phyloP scores from a whole-genome alignment of 2,329 filamentous ascomycete genomes.

The Trichophyton rubrum region DNA sequence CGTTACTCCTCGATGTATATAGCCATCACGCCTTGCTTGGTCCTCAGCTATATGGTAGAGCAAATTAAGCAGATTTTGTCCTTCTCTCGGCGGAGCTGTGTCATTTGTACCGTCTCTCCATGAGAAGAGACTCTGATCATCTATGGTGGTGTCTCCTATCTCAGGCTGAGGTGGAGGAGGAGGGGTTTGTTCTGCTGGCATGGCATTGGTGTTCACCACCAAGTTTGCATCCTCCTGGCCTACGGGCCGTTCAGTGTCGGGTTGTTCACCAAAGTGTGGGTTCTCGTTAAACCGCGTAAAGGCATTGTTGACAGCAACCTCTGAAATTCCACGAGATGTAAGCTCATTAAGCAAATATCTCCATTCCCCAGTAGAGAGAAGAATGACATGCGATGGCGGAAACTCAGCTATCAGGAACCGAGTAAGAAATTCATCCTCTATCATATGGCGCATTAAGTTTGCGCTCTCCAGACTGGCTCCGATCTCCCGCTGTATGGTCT shows the following conservation, averaged over 20 bases:
- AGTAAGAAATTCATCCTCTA: slow-evolving; percentile 34
- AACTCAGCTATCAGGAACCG: slow-evolving; percentile 33
- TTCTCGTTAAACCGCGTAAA: slow-evolving; percentile 29
- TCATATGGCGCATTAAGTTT: slow-evolving; percentile 31
- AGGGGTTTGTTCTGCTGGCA: slow-evolving; percentile 13
- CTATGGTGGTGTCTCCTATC: slow-evolving; percentile 26
- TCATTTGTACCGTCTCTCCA: slow-evolving; percentile 34
- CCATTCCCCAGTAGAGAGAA: slow-evolving; percentile 23
- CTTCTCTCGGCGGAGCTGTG: slow-evolving; percentile 35
- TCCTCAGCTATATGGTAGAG: slow-evolving; percentile 91
- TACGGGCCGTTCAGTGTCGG: slow-evolving; percentile 28
- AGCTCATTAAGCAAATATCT: slow-evolving; percentile 29
- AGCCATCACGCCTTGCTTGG: slow-evolving; percentile 74
- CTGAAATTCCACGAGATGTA: slow-evolving; percentile 26
- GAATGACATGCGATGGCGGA: slow-evolving; percentile 25
- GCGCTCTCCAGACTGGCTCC: slow-evolving; percentile 28
- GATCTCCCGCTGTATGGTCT: slow-evolving; percentile 32
- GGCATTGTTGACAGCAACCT: slow-evolving; percentile 26
- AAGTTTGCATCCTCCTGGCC: slow-evolving; percentile 29
- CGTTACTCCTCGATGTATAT: slow-evolving; percentile 81
- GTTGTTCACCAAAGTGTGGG: slow-evolving; percentile 28
- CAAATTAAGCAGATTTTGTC: slow-evolving; percentile 71
- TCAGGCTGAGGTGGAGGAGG: slow-evolving; percentile 20
- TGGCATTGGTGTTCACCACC: slow-evolving; percentile 14
- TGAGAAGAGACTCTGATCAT: slow-evolving; percentile 35